Base-by-base conservation (phyloP, 331 rosid species). In the Pyracantha coccinea region DNA sequence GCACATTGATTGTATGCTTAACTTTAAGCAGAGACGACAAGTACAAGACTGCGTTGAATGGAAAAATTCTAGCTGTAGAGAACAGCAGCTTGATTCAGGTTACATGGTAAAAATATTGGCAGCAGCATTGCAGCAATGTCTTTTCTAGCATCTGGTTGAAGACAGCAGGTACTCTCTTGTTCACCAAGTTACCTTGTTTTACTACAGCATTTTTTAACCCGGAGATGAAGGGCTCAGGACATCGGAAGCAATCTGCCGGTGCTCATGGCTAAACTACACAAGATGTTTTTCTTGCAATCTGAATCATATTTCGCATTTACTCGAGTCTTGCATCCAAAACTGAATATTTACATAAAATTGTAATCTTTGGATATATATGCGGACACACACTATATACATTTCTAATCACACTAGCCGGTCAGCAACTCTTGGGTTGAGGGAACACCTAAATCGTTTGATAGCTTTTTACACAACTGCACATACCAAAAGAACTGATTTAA, bases 391-490 rank as follows among this genome's bases (percentile, higher is more conserved):
- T 38, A 10, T 38, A 10, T 10, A 3, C 9, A 50, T 50, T 50
- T 50, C 57, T 50, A 50, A 50, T 50, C 59, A 68, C 45, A 38
- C 73, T 75, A 75, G 54, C 82, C 74, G 32, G 75, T 68, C 82
- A 77, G 66, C 55, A 73, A 66, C 13, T 64, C 86, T 78, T 80
- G 85, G 55, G 74, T 78, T 7, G 93, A 75, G 27, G 90, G 82
- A 76, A 86, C 88, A 20, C 93, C 85, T 76, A 91, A 80, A 69
- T 91, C 97, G 68, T 82, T 86, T 63, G 93, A 86, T 69, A 94
- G 77, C 81, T 80, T 90, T 66, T 86, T 77, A 86, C 97, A 91
- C 84, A 93, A 75, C 98, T 93, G 93, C 85, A 84, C 64, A 82
- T 32, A 44, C 16, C 41, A 41, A 62, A 31, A 23, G 14, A 55